Percentiles rank a stretch among this genome's conserved stretches.
Conservation (phyloP, 2,329 filamentous ascomycete genomes). For the Cladophialophora exuberans region DNA sequence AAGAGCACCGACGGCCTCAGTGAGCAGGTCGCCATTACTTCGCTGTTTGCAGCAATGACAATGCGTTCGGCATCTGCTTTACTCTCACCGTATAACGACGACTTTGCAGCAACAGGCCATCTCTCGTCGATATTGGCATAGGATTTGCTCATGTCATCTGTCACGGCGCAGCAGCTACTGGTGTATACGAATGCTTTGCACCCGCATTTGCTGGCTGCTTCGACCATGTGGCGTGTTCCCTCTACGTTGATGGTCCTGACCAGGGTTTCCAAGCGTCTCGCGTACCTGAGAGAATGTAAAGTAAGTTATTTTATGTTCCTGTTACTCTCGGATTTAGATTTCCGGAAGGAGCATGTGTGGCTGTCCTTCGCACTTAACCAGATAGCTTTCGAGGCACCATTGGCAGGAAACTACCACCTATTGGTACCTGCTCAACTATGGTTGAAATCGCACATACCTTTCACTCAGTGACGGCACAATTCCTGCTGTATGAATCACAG, state of each 20-base stretch:
- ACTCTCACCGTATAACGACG: slow-evolving; percentile 49
- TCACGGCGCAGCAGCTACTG: slow-evolving; percentile 58
- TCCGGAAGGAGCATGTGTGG: not conserved
- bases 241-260: slow-evolving; percentile 58
- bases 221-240: slow-evolving; percentile 58
- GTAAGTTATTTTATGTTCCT: slow-evolving; percentile 26
- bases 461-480: slow-evolving; percentile 46
- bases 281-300: slow-evolving; percentile 32
- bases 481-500: slow-evolving; percentile 60
- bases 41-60: slow-evolving; percentile 43
- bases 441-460: slow-evolving; percentile 29
- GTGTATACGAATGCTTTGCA: slow-evolving; percentile 60
- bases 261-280: slow-evolving; percentile 39
- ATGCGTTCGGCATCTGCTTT: slow-evolving; percentile 48
- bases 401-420: not conserved
- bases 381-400: not conserved
- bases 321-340: not conserved
- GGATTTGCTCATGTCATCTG: slow-evolving; percentile 50
- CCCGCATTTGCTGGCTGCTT: slow-evolving; percentile 47
- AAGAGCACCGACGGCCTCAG: slow-evolving; percentile 49
- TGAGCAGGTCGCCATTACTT: slow-evolving; percentile 42
- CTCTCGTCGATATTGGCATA: slow-evolving; percentile 45
- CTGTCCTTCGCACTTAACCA: not conserved
- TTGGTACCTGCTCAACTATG: not conserved
- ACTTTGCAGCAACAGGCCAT: slow-evolving; percentile 44